Percentiles rank a stretch among this genome's conserved stretches.
Conservation (phyloP, 371 early-diverging fungal species). For the Mucor circinelloides region DNA sequence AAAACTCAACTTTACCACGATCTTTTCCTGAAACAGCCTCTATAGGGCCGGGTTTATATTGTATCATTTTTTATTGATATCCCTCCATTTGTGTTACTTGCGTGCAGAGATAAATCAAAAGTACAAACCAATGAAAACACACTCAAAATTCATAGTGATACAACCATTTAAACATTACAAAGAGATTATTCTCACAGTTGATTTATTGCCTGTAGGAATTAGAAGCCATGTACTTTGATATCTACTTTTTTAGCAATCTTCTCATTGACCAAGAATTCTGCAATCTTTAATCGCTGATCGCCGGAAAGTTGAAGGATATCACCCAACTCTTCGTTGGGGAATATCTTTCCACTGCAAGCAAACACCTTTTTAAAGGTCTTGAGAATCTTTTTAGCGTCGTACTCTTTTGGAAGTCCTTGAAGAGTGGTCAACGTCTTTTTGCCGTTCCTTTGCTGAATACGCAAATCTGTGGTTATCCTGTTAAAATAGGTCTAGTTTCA, state of each 20-base stretch:
- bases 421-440: slow-evolving; percentile 91
- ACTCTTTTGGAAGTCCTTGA: slow-evolving; percentile 86
- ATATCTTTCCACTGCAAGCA: slow-evolving; percentile 95
- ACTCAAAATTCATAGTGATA: background rate
- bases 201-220: slow-evolving; percentile 1
- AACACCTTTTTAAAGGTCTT: slow-evolving; percentile 97
- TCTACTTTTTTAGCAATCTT: slow-evolving; percentile 83
- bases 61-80: background rate
- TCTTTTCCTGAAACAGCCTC: no score
- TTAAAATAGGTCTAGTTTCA: background rate
- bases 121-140: background rate
- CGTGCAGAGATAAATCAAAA: background rate
- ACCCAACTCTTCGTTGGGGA: slow-evolving; percentile 89
- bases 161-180: background rate
- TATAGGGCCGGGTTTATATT: background rate
- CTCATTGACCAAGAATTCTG: slow-evolving; percentile 74
- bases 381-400: slow-evolving; percentile 88
- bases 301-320: slow-evolving; percentile 94
- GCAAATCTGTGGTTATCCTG: slow-evolving; percentile 72
- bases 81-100: background rate
- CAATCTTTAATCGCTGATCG: slow-evolving; percentile 91
- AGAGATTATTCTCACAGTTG: background rate
- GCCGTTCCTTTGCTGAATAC: slow-evolving; percentile 97
- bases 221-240: slow-evolving; percentile 91
- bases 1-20: no score